Percentiles rank a stretch among this genome's conserved stretches.
phyloP scores from a whole-genome alignment of 345 rosid genomes.

The Diplotaxis tenuifolia region DNA sequence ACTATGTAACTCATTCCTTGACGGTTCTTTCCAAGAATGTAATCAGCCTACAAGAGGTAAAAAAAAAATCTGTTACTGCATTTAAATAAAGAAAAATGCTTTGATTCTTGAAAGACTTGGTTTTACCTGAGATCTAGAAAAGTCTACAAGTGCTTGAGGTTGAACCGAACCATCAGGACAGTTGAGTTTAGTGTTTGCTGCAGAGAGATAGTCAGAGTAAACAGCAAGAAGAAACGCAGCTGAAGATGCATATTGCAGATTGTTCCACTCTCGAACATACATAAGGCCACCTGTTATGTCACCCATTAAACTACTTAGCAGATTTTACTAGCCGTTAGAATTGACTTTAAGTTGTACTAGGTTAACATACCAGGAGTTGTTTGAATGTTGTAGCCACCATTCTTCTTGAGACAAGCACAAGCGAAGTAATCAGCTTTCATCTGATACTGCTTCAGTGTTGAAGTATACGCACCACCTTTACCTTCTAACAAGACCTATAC shows the following conservation, averaged over 20 bases:
- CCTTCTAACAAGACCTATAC: slow-evolving; percentile 64
- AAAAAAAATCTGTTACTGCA: not conserved
- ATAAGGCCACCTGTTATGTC: slow-evolving; percentile 59
- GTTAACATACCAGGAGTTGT: slow-evolving; percentile 57
- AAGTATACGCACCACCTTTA: slow-evolving; percentile 41
- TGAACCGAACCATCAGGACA: slow-evolving; percentile 61
- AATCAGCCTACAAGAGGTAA: slow-evolving; percentile 51
- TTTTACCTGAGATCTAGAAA: slow-evolving; percentile 68
- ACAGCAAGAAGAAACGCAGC: slow-evolving; percentile 67
- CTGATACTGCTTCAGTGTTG: slow-evolving; percentile 54
- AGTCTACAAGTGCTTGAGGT: slow-evolving; percentile 57
- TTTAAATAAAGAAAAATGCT: not conserved
- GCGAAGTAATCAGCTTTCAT: slow-evolving; percentile 78
- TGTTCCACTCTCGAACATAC: slow-evolving; percentile 83
- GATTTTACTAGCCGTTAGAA: not conserved
- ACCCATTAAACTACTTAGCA: not conserved
- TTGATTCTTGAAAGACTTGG: slow-evolving; percentile 8
- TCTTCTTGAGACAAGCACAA: slow-evolving; percentile 82
- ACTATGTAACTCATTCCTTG: slow-evolving; percentile 69
- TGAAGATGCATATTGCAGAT: slow-evolving; percentile 72
- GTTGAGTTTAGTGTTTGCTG: slow-evolving; percentile 55
- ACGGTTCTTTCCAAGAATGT: slow-evolving; percentile 74
- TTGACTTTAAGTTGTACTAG: not conserved
- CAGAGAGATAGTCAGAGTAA: slow-evolving; percentile 62
- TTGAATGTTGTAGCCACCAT: slow-evolving; percentile 65